Evolutionary conservation across 1,284 basidiomycete genomes (phyloP), one percentile per base, ranked within the genome.

Genomic region (Mycosarcoma maydis): DNA sequence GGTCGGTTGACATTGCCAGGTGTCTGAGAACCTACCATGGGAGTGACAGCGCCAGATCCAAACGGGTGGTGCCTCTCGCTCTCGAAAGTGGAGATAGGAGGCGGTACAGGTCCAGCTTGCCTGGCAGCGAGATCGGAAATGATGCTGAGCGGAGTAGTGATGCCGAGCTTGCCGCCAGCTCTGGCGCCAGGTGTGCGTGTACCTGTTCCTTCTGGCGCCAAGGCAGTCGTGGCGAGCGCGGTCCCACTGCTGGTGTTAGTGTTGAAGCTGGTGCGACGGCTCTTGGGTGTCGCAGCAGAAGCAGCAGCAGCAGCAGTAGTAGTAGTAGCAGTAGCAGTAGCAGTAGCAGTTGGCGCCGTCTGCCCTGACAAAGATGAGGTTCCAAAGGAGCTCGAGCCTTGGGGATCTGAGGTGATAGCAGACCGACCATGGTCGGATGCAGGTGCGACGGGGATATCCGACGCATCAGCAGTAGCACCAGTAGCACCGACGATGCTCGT

Each of bases 61-160:
- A 80, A 80, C 11, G 77, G 77, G 44, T 78, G 66, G 37, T 73
- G 73, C 42, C 73, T 54, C 41, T 75, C 70, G 26, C 48, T 67
- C 17, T 76, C 73, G 14, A 61, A 49, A n/a, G 41, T 54, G n/a
- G 66, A 36, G n/a, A 45, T 32, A 29, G 51, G 43, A n/a, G 24
- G 61, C 6, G 54, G 68, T 20, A 75, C 40, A 34, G 58, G 55
- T 24, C 66, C 66, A 11, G 59, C 57, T 11, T 70, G 72, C 46
- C 78, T 80, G 32, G 76, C 76, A 22, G 77, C 75, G 45, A 81
- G 49, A 46, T 81, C 80, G n/a, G 76, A 77, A 32, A 81, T 81
- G 74, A 81, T 81, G 62, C 80, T 81, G 42, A 79, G 50, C 0
- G 77, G 75, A 6, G 53, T 62, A 16, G 75, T 53, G 44, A 73